These are phyloP conservation scores for Gilbertella persicaria DNA, from an alignment of 371 early-diverging fungal genomes.

Conservation along the genomic window DNA sequence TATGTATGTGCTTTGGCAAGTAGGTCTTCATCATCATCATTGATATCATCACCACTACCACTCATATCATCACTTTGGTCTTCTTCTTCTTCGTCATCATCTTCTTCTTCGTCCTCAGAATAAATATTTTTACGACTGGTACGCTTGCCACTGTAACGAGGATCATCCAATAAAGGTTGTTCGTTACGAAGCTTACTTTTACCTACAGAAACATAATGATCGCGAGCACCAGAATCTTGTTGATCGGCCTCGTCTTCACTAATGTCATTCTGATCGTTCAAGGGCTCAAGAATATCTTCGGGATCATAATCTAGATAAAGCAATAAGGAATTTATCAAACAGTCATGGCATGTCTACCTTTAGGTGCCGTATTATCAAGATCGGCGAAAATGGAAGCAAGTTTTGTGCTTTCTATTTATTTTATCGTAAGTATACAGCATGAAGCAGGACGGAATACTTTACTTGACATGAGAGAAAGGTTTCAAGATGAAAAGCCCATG, in stretches of 20 bases:
- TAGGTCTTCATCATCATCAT: constrained; percentile 47
- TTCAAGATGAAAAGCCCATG: background rate
- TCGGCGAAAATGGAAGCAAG: constrained; percentile 71
- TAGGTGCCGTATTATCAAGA: constrained; percentile 67
- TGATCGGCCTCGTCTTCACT: constrained; percentile 48
- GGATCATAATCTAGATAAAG: constrained; percentile 59
- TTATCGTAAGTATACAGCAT: too few relatives aligned
- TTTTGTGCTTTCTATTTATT: constrained; percentile 35
- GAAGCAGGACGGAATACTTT: background rate
- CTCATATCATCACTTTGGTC: constrained; percentile 16
- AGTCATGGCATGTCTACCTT: constrained; percentile 38
- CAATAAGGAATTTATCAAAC: background rate
- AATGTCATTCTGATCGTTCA: constrained; percentile 54
- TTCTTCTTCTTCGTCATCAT: constrained; percentile 28
- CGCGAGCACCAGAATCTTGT: constrained; percentile 51
- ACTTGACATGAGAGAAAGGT: background rate
- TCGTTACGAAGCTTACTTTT: constrained; percentile 69
- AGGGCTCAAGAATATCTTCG: constrained; percentile 60
- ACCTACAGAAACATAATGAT: constrained; percentile 74
- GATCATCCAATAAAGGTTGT: constrained; percentile 68
- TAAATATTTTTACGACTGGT: constrained; percentile 66
- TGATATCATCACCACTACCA: constrained; percentile 15
- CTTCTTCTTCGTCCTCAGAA: constrained; percentile 48
- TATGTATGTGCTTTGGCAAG: constrained; percentile 11
- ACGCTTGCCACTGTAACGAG: constrained; percentile 76